Evolutionary conservation across 208 protist species (phyloP).

Genomic region (Acanthamoeba triangularis): DNA sequence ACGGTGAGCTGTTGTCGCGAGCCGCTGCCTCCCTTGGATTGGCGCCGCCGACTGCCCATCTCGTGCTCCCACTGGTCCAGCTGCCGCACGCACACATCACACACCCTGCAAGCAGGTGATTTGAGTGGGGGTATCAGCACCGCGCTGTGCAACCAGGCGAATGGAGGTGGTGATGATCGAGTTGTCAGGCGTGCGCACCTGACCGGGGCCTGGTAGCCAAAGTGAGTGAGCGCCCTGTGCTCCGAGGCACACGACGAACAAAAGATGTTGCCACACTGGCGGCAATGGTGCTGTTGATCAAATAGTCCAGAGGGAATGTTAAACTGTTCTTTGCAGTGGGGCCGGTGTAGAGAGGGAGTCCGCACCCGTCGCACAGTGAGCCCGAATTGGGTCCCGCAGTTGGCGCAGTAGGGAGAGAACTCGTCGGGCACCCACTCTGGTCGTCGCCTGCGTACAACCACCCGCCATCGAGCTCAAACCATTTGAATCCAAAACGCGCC

Average conservation of each 20-base stretch:
- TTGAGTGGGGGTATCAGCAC: no score
- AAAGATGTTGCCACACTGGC: conserved; percentile 33
- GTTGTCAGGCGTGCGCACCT: background rate
- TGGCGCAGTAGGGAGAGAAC: conserved; percentile 5
- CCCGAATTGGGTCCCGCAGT: background rate
- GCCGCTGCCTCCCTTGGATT: background rate
- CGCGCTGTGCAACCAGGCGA: no score
- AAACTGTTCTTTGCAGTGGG: background rate
- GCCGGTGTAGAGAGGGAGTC: background rate
- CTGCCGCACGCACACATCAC: conserved; percentile 27
- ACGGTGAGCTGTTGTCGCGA: no score
- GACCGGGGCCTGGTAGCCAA: conserved; percentile 22
- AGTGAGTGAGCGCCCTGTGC: background rate
- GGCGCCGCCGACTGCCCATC: background rate
- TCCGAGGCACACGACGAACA: background rate
- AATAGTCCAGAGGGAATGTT: background rate
- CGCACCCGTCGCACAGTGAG: conserved; percentile 3
- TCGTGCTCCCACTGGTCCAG: conserved; percentile 24
- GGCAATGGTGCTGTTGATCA: background rate
- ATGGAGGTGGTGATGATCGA: background rate
- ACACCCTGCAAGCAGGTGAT: background rate
- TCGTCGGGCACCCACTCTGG: conserved; percentile 44
- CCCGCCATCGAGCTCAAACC: background rate
- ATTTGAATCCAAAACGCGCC: background rate
- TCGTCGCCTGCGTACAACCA: background rate